Conservation (phyloP, 2,329 filamentous ascomycete species). For the Neofusicoccum cordaticola region DNA sequence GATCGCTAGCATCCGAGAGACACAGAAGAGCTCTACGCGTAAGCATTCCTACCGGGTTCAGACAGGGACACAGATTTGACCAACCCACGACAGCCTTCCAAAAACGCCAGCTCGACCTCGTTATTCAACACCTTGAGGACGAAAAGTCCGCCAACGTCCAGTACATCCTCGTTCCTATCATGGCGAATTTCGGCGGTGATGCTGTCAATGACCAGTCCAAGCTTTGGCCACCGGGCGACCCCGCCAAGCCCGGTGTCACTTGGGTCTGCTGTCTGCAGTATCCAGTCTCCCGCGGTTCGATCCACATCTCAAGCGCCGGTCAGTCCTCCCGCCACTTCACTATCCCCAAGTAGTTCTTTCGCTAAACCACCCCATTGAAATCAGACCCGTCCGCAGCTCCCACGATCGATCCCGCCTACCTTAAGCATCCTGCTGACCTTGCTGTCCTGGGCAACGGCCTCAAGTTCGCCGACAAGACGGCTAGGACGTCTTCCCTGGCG, state of each 20-base stretch:
- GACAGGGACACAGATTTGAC: neutral
- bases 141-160: slow-evolving; percentile 6
- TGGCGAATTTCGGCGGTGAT: neutral
- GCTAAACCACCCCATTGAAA: neutral
- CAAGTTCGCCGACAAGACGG: slow-evolving; percentile 34
- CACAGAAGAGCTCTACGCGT: slow-evolving; percentile 6
- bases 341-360: neutral
- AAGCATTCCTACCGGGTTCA: neutral
- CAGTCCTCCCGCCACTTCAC: neutral
- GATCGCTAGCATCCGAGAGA: slow-evolving; percentile 4
- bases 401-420: slow-evolving; percentile 40
- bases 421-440: slow-evolving; percentile 43
- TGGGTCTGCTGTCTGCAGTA: slow-evolving; percentile 1
- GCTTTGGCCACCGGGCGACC: neutral
- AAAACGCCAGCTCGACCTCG: slow-evolving; percentile 13
- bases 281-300: neutral
- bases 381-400: slow-evolving; percentile 30
- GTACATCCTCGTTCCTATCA: neutral
- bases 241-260: neutral
- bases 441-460: slow-evolving; percentile 37
- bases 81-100: neutral
- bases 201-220: neutral
- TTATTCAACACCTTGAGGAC: slow-evolving; percentile 15
- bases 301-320: neutral
- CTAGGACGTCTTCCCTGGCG: neutral